These are phyloP conservation scores for Globisporangium parvum DNA, from an alignment of 352 stramenopile species.

Conservation along the genomic window DNA sequence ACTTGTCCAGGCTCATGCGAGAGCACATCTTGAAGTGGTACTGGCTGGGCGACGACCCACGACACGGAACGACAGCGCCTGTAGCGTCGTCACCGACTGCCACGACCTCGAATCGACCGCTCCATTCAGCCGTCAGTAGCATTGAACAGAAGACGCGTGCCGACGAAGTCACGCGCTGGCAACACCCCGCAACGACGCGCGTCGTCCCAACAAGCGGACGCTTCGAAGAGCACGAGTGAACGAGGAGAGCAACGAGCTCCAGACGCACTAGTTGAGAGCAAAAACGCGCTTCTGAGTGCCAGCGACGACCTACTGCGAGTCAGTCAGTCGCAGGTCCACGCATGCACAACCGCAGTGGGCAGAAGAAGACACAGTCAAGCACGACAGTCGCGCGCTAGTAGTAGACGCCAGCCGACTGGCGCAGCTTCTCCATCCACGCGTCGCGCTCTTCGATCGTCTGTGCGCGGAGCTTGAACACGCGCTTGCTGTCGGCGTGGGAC, in stretches of 20 bases:
- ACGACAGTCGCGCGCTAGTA: constrained; percentile 1
- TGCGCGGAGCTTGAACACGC: constrained; percentile 79
- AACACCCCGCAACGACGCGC: too few relatives aligned
- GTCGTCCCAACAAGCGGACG: too few relatives aligned
- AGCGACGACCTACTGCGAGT: not conserved
- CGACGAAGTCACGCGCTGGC: too few relatives aligned
- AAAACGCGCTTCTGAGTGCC: too few relatives aligned
- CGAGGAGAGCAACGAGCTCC: too few relatives aligned
- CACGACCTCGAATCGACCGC: too few relatives aligned
- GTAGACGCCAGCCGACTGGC: constrained; percentile 42
- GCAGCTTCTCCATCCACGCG: constrained; percentile 75
- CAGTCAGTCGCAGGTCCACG: not conserved
- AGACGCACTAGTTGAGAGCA: too few relatives aligned
- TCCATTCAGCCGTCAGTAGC: too few relatives aligned
- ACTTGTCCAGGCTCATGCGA: not conserved
- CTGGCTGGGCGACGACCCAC: constrained; percentile 6
- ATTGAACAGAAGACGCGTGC: too few relatives aligned
- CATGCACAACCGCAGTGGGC: not conserved
- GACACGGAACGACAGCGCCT: not conserved
- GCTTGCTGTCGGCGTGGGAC: constrained; percentile 60
- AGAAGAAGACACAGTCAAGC: not conserved
- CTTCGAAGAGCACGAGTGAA: too few relatives aligned
- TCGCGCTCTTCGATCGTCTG: constrained; percentile 79
- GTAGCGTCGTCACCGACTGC: too few relatives aligned
- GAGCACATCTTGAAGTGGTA: constrained; percentile 7